Conservation (phyloP, 2,329 filamentous ascomycete genomes). For the Elsinoe perseae region DNA sequence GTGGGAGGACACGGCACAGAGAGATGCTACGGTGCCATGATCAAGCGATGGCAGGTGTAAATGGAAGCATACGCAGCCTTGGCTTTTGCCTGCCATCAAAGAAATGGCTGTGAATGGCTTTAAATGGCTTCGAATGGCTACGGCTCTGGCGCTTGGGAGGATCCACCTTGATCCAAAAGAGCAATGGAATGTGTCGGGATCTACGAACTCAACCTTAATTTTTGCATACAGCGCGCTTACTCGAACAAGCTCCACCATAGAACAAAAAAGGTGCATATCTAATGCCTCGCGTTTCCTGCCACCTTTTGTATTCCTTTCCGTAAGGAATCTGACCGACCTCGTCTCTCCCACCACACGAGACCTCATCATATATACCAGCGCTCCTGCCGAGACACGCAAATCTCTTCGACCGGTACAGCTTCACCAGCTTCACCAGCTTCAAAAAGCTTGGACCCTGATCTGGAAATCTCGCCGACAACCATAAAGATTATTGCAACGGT, state of each 20-base stretch:
- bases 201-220: slow-evolving; percentile 6
- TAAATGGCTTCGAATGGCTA: neutral
- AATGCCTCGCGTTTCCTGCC: neutral
- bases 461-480: slow-evolving; percentile 13
- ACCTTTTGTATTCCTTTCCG: neutral
- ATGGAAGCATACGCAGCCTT: neutral
- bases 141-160: neutral
- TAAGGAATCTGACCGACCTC: neutral
- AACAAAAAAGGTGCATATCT: neutral
- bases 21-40: neutral
- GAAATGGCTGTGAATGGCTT: slow-evolving; percentile 1
- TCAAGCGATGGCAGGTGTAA: neutral
- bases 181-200: slow-evolving; percentile 13
- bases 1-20: neutral
- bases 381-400: slow-evolving; percentile 3
- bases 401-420: slow-evolving; percentile 3
- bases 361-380: neutral
- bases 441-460: slow-evolving; percentile 2
- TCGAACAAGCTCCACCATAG: slow-evolving; percentile 1
- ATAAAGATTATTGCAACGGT: slow-evolving; percentile 11
- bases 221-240: slow-evolving; percentile 1
- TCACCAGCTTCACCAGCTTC: neutral
- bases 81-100: neutral
- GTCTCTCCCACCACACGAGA: neutral
- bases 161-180: neutral